Evolutionary conservation across 768 basidiomycete species (phyloP).

Genomic region (Bullera alba): DNA sequence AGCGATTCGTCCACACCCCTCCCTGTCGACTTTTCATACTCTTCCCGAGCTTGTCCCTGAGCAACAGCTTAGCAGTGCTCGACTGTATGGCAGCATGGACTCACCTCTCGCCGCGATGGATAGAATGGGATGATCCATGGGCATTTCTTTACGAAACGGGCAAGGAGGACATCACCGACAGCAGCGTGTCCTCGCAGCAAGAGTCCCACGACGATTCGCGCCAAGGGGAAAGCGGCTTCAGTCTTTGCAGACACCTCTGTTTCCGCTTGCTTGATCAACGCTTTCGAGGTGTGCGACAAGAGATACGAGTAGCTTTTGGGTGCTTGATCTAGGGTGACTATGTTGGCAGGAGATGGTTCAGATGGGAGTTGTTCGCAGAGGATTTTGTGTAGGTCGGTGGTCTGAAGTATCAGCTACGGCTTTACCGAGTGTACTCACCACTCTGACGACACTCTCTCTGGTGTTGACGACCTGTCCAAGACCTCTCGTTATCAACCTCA

Average conservation of each 20-base stretch:
- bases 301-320: conserved; percentile 57
- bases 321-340: conserved; percentile 39
- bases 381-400: conserved; percentile 50
- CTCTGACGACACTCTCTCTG: conserved; percentile 21
- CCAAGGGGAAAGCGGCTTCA: conserved; percentile 74
- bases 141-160: conserved; percentile 78
- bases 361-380: conserved; percentile 13
- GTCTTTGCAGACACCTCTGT: conserved; percentile 86
- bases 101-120: conserved; percentile 54
- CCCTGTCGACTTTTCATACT: conserved; percentile 48
- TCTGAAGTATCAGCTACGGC: conserved; percentile 20
- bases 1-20: conserved; percentile 52
- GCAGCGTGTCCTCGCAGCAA: conserved; percentile 52
- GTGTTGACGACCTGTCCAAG: conserved; percentile 44
- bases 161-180: conserved; percentile 71
- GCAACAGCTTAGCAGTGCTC: too few relatives aligned
- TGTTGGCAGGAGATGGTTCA: conserved; percentile 13
- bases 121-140: conserved; percentile 74
- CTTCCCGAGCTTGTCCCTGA: conserved; percentile 45
- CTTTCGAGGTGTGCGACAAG: conserved; percentile 80
- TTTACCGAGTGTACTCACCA: conserved; percentile 33
- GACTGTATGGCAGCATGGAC: conserved; percentile 9
- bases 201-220: conserved; percentile 65
- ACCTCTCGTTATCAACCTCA: conserved; percentile 38
- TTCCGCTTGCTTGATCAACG: conserved; percentile 84